Evolutionary conservation across 768 basidiomycete genomes (phyloP).

Genomic region (Filobasidium floriforme): DNA sequence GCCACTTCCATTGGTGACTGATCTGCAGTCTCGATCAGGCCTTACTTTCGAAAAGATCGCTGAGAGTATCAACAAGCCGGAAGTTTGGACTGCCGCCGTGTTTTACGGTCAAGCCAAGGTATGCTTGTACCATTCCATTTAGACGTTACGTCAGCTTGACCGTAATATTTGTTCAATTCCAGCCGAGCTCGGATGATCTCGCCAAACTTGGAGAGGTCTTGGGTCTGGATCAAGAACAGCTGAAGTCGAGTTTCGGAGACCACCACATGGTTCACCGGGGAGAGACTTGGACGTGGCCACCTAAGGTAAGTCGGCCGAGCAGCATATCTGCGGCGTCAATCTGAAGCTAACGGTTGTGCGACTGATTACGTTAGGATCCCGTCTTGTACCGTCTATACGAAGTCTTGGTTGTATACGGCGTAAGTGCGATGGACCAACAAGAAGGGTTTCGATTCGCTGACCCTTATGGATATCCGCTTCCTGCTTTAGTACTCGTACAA

Average conservation of each 20-base stretch:
- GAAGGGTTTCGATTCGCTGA: not conserved
- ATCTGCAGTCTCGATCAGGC: not conserved
- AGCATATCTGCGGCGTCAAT: too few species aligned
- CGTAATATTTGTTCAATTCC: not conserved
- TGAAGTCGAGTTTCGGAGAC: constrained; percentile 10
- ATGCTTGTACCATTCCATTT: not conserved
- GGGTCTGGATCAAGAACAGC: constrained; percentile 1
- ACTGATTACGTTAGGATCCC: constrained; percentile 28
- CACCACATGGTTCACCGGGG: constrained; percentile 28
- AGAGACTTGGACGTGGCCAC: constrained; percentile 34
- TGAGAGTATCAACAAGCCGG: constrained; percentile 31
- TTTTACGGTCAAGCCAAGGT: constrained; percentile 39
- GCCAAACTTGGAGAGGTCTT: constrained; percentile 15
- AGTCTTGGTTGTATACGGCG: constrained; percentile 38
- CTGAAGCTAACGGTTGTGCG: not conserved
- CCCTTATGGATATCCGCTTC: not conserved
- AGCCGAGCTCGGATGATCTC: constrained; percentile 18
- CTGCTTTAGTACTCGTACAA: constrained; percentile 33
- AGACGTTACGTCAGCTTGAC: not conserved
- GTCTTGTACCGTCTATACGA: constrained; percentile 41
- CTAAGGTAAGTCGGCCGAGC: constrained; percentile 25
- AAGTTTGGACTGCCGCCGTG: constrained; percentile 42
- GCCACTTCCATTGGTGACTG: too few species aligned
- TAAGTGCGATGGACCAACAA: not conserved
- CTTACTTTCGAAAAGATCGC: constrained; percentile 37